Conservation (phyloP, 371 early-diverging fungal species). For the Funneliformis caledonium region DNA sequence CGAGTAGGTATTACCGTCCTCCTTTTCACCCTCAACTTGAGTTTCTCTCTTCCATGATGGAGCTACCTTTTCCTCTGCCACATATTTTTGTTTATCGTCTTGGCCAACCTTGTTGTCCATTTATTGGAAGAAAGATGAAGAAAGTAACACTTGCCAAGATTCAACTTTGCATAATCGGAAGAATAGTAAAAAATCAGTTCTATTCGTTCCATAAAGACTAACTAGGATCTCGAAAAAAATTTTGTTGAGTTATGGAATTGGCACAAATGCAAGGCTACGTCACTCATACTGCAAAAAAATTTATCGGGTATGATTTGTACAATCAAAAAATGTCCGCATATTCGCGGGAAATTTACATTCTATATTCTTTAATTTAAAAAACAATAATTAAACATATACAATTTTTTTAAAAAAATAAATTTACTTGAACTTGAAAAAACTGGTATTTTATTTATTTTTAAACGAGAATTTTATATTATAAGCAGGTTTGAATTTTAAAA, state of each 20-base stretch:
- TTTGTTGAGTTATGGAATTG: not conserved
- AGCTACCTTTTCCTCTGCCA: slow-evolving; percentile 12
- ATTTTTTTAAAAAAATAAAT: too few species aligned
- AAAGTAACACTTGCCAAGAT: not conserved
- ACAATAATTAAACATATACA: too few species aligned
- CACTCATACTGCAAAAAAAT: not conserved
- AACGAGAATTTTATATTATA: not conserved
- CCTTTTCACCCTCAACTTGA: not conserved
- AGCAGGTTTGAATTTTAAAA: not conserved
- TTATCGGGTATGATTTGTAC: not conserved
- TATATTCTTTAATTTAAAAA: too few species aligned
- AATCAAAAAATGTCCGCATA: not conserved
- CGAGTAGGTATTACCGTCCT: not conserved
- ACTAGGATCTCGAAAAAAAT: not conserved
- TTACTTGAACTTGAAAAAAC: not conserved
- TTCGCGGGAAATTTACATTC: not conserved
- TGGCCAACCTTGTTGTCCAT: slow-evolving; percentile 37
- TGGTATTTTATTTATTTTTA: not conserved
- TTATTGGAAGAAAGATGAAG: slow-evolving; percentile 2
- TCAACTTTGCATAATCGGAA: slow-evolving; percentile 26
- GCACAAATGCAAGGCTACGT: slow-evolving; percentile 29
- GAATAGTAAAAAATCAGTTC: not conserved
- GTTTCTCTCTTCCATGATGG: not conserved
- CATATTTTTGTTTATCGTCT: not conserved
- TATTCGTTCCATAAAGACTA: slow-evolving; percentile 1